Percentiles rank a stretch among this genome's conserved stretches.
Conservation (phyloP, 2,329 filamentous ascomycete species). For the Calonectria henricotiae region DNA sequence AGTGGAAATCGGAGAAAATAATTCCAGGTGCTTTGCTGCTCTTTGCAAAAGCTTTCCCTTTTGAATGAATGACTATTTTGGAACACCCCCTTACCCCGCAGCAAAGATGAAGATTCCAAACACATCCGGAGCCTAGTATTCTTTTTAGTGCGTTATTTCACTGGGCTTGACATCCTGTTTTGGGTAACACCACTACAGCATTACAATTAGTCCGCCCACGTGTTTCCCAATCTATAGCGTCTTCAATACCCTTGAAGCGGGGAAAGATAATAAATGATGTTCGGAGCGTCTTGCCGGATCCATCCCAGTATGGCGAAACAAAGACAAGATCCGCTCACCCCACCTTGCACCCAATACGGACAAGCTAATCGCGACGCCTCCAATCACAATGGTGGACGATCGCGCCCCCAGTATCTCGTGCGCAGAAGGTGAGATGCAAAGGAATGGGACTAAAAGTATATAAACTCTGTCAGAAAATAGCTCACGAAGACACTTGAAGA, state of each 20-base stretch:
- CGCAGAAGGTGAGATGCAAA: background rate
- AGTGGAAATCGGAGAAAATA: too few species aligned
- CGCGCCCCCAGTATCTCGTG: background rate
- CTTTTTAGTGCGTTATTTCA: background rate
- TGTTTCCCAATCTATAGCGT: too few species aligned
- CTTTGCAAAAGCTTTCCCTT: too few species aligned
- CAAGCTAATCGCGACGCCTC: background rate
- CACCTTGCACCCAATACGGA: background rate
- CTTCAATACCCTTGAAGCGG: background rate
- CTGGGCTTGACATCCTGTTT: background rate
- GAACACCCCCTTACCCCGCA: too few species aligned
- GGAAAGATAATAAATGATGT: slow-evolving; percentile 8
- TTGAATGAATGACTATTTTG: too few species aligned
- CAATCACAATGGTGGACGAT: slow-evolving; percentile 14
- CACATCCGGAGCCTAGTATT: too few species aligned
- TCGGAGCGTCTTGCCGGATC: slow-evolving; percentile 11
- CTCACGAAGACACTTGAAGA: background rate
- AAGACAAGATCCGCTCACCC: slow-evolving; percentile 7
- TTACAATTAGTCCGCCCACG: too few species aligned
- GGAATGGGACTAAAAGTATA: slow-evolving; percentile 1
- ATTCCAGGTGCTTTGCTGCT: too few species aligned
- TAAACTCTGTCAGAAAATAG: slow-evolving; percentile 4
- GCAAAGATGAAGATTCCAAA: too few species aligned
- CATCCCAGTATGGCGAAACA: background rate
- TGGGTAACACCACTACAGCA: too few species aligned